Evolutionary conservation across 169 alveolate genomes (phyloP), one percentile per base, ranked within the genome.

Genomic region (Plasmodium billcollinsi): DNA sequence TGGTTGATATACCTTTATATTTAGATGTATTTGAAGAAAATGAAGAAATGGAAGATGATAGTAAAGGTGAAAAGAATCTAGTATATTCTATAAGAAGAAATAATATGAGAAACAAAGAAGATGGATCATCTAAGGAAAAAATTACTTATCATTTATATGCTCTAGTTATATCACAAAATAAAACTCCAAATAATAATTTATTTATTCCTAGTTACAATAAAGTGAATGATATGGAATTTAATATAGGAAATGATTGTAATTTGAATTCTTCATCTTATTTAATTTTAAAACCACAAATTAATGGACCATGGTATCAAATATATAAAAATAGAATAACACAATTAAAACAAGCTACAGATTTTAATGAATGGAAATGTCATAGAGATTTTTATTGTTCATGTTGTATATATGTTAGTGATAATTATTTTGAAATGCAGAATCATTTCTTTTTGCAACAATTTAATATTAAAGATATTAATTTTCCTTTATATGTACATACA

Each of bases 331-430:
- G 97, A 50, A 96, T 96, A 52, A 97, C 95, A 54, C 91, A 95
- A 71, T 92, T 96, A 49, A 39, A 70, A 43, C 94, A 97, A 49
- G 88, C 92, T 50, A 94, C 93, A 71, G 98, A 96, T 69, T 96
- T 96, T 91, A 95, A 97, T 9, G 98, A 96, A 90, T 96, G 98
- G 98, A 96, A 96, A 88, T 96, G 97, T 75, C 98, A 96, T 80
- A 91, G 97, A 24, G 98, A 96, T 65, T 96, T 96, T 93, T 96
- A 95, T 93, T 96, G 98, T 65, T 95, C 97, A 14, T 95, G 96
- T 3, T 97, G 98, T 26, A 94, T 96, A 0, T 96, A 96, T 83
- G 83, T 96, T 3, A 97, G 98, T n/a, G 98, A 96, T 59, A 97
- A 94, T 76, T 96, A 96, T 91, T 96, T 94, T 74, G 98, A 96